These are phyloP conservation scores for Stromatinia cepivora DNA, from an alignment of 2,329 filamentous ascomycete species.

Conservation along the genomic window DNA sequence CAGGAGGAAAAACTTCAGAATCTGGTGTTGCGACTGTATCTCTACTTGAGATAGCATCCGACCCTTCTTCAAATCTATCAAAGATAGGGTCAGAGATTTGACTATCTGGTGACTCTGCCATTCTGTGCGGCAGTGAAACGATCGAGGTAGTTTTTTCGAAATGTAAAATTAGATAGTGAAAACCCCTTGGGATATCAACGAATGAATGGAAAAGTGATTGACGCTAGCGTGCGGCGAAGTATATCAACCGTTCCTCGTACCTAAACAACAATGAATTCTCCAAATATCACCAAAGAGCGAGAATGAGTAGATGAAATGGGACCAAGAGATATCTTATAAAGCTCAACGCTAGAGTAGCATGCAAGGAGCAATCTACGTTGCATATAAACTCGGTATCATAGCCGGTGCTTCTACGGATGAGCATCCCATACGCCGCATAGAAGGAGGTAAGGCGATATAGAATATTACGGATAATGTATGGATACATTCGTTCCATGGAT, in stretches of 20 bases:
- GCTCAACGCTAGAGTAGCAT: neutral
- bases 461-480: constrained; percentile 27
- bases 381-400: constrained; percentile 24
- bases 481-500: constrained; percentile 25
- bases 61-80: constrained; percentile 34
- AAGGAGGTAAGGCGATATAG: constrained; percentile 25
- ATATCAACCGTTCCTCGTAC: neutral
- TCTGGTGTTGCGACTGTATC: constrained; percentile 35
- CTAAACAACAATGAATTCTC: neutral
- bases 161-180: neutral
- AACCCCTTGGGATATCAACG: neutral
- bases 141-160: neutral
- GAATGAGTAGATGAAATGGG: neutral
- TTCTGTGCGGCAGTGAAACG: constrained; percentile 8
- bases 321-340: constrained; percentile 17
- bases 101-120: constrained; percentile 33
- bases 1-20: constrained; percentile 37
- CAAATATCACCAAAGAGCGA: constrained; percentile 6
- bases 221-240: neutral
- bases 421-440: constrained; percentile 31
- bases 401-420: constrained; percentile 36
- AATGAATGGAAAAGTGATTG: neutral
- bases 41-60: constrained; percentile 32
- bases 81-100: constrained; percentile 35
- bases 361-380: neutral